A percentile compares a stretch with the other conserved stretches of the same genome.
phyloP scores from a whole-genome alignment of 2,329 filamentous ascomycete genomes.

The Boeremia exigua region DNA sequence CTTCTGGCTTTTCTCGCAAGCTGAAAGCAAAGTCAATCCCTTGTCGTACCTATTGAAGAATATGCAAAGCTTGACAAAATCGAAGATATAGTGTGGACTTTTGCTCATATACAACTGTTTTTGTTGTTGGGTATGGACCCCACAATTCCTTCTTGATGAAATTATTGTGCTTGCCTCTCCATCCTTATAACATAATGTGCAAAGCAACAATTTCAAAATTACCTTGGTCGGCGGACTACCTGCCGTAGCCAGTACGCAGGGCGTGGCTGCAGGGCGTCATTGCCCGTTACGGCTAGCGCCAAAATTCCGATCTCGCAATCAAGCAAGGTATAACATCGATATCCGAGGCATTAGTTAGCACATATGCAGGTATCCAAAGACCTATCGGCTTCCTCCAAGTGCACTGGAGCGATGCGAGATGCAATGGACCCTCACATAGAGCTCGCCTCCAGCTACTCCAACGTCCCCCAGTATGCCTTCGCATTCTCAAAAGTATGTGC shows the following conservation, averaged over 20 bases:
- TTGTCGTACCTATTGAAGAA: no score
- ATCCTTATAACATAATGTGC: neutral
- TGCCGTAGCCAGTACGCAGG: neutral
- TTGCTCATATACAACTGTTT: neutral
- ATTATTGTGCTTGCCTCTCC: neutral
- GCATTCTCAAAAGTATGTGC: slow-evolving; percentile 2
- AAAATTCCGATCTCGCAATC: slow-evolving; percentile 5
- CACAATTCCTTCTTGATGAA: neutral
- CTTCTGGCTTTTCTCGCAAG: no score
- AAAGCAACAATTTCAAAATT: neutral
- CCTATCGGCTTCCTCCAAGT: neutral
- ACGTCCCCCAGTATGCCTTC: slow-evolving; percentile 1
- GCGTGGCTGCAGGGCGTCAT: slow-evolving; percentile 1
- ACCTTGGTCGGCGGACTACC: no score
- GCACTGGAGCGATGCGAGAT: neutral
- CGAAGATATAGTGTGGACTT: no score
- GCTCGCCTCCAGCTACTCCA: neutral
- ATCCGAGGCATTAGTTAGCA: no score
- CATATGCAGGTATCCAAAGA: neutral
- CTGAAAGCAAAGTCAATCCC: no score
- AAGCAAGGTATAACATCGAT: neutral
- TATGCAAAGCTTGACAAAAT: no score
- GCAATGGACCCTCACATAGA: neutral
- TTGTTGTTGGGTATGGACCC: neutral
- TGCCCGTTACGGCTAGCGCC: neutral